These are phyloP conservation scores for Cunninghamia lanceolata DNA, from an alignment of 75 land plant species.

Conservation along the genomic window DNA sequence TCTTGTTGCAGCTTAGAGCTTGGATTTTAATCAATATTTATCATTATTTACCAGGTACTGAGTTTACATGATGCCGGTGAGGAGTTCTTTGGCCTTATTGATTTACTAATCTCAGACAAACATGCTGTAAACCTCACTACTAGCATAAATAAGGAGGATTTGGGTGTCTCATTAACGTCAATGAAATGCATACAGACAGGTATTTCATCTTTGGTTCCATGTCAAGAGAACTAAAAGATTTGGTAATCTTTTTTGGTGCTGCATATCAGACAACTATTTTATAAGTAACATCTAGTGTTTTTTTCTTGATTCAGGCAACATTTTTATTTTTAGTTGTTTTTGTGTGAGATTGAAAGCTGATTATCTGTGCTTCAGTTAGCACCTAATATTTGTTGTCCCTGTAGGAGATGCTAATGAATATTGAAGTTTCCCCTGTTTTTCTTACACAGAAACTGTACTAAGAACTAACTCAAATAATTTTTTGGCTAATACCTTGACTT, in stretches of 20 bases:
- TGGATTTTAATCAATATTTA: background rate
- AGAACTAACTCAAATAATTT: background rate
- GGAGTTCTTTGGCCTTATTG: background rate
- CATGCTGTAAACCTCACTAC: background rate
- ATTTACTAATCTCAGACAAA: conserved; percentile 6
- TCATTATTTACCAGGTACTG: background rate
- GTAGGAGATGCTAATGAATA: background rate
- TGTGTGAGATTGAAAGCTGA: background rate
- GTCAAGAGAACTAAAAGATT: background rate
- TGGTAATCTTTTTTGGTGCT: background rate
- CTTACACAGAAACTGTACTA: background rate
- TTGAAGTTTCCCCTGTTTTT: background rate
- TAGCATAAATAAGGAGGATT: background rate
- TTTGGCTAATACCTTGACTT: background rate
- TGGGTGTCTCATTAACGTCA: background rate
- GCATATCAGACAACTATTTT: background rate
- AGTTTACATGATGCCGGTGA: conserved; percentile 1
- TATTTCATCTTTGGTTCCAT: background rate
- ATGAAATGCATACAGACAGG: conserved; percentile 4
- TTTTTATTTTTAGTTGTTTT: background rate
- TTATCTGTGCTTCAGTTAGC: background rate
- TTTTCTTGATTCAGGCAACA: background rate
- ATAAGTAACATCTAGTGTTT: background rate
- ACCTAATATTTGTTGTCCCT: background rate
- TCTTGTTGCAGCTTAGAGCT: background rate